Base-by-base conservation (phyloP, 331 rosid species). In the Ulmus americana region DNA sequence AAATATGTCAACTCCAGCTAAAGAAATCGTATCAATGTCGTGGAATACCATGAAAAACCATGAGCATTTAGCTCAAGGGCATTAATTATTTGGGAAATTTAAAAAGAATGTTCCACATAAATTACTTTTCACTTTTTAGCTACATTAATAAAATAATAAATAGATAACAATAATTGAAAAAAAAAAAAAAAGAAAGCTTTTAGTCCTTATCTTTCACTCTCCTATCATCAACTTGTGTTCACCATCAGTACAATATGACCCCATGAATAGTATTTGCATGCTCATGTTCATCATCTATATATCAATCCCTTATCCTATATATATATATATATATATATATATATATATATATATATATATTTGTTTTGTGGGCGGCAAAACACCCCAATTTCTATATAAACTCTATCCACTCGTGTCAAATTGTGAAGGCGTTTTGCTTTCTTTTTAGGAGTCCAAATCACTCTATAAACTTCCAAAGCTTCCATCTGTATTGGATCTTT, bases 281-380 rank as follows among this genome's bases (percentile, higher is more conserved):
- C 35, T 45, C 59, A 43, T 58, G 60, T 14, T 70, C 45, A 16
- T 59, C 20, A 47, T 46, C 39, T 45, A 61, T 59, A 39, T 28
- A 28, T 28, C 35, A 47, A 63, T 45, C 67, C 20, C 35, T 28
- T 28, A 28, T 28, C 35, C 35, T 28, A 28, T 20, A 20, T 20
- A 40, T 54, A 18, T 3, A 20, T 18, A 55, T 55, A 22, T 55
- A 55, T 20, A 18, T 20, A 55, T 46, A 20, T 20, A 20, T 20
- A 40, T 54, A 18, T 3, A 20, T 18, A 55, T 55, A 22, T 55
- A 55, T 20, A 18, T 20, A 55, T 46, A 7, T 55, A 45, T 44
- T 13, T 52, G 13, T 50, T 53, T 7, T 35, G 18, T 39, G 46
- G 83, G 78, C 83, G 78, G 84, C 80, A 82, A 57, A 64, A 71